Percentiles rank a stretch among this genome's conserved stretches.
phyloP scores from a whole-genome alignment of 495 filamentous ascomycete species.

The Penicillium fimorum region DNA sequence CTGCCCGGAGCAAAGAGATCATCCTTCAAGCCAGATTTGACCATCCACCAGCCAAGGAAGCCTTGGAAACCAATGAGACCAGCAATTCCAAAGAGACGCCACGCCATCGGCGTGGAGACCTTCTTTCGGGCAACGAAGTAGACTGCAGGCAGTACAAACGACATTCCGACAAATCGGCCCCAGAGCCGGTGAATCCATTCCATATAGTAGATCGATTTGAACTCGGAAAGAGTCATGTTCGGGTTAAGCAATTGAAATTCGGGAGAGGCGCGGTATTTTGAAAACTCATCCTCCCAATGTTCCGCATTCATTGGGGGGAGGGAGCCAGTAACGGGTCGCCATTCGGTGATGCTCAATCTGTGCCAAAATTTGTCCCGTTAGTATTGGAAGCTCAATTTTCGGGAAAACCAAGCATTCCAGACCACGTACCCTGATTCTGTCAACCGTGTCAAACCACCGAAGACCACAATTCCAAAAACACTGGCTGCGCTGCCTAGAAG shows the following conservation, averaged over 20 bases:
- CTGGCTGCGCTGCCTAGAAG: conserved; percentile 84
- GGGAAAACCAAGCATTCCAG: background rate
- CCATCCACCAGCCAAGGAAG: conserved; percentile 99
- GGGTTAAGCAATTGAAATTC: conserved; percentile 90
- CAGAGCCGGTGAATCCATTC: conserved; percentile 97
- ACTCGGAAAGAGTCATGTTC: conserved; percentile 85
- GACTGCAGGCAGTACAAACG: conserved; percentile 80
- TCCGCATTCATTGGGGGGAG: conserved; percentile 73
- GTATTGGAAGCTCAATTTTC: conserved; percentile 2
- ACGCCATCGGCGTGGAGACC: conserved; percentile 75
- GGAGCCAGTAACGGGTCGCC: conserved; percentile 92
- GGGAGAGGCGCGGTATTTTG: conserved; percentile 84
- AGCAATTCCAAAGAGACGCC: conserved; percentile 76
- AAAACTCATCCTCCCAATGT: conserved; percentile 89
- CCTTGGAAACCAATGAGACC: conserved; percentile 93
- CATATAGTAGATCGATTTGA: conserved; percentile 99
- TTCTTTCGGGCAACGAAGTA: conserved; percentile 84
- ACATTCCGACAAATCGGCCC: conserved; percentile 88
- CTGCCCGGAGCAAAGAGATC: conserved; percentile 88
- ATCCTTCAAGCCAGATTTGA: conserved; percentile 90
- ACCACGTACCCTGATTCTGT: conserved; percentile 86
- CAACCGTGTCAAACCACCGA: conserved; percentile 86
- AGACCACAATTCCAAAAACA: conserved; percentile 95
- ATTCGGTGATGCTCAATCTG: conserved; percentile 98
- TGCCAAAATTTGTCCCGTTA: conserved; percentile 21